phyloP scores from a whole-genome alignment of 306 rosid species.

The Albizia julibrissin region DNA sequence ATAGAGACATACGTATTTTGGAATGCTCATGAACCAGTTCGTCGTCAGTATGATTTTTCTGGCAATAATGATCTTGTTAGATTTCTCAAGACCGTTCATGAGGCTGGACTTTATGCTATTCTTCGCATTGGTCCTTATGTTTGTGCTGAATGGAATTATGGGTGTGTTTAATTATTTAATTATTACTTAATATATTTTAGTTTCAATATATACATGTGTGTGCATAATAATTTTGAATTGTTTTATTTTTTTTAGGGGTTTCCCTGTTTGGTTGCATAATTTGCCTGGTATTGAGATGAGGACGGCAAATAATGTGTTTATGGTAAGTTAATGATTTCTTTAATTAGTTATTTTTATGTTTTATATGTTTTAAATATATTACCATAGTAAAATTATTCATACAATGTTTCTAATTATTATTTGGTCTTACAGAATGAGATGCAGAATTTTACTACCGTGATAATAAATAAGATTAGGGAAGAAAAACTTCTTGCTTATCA shows the following conservation, averaged over 20 bases:
- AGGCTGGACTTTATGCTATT: conserved; percentile 52
- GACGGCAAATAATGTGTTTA: conserved; percentile 46
- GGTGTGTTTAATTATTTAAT: conserved; percentile 30
- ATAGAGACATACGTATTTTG: conserved; percentile 63
- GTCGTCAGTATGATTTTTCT: conserved; percentile 47
- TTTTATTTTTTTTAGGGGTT: conserved; percentile 37
- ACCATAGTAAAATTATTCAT: neutral
- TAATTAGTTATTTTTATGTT: neutral
- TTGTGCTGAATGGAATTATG: conserved; percentile 70
- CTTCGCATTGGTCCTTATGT: conserved; percentile 75
- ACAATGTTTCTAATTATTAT: neutral
- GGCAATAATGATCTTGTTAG: conserved; percentile 46
- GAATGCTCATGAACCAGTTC: conserved; percentile 54
- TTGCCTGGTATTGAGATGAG: conserved; percentile 53
- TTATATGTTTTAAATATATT: neutral
- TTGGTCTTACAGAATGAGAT: conserved; percentile 43
- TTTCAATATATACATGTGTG: neutral
- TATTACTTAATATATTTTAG: neutral
- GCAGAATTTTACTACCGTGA: conserved; percentile 50
- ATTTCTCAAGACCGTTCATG: conserved; percentile 56
- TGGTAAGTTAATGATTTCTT: conserved; percentile 37
- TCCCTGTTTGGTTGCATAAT: conserved; percentile 65
- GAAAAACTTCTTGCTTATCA: conserved; percentile 51
- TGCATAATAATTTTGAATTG: neutral
- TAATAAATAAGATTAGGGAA: conserved; percentile 44